Percentiles rank a stretch among this genome's conserved stretches.
Evolutionary conservation across 2,329 filamentous ascomycete species (phyloP).

Genomic region (Scedosporium dehoogii): DNA sequence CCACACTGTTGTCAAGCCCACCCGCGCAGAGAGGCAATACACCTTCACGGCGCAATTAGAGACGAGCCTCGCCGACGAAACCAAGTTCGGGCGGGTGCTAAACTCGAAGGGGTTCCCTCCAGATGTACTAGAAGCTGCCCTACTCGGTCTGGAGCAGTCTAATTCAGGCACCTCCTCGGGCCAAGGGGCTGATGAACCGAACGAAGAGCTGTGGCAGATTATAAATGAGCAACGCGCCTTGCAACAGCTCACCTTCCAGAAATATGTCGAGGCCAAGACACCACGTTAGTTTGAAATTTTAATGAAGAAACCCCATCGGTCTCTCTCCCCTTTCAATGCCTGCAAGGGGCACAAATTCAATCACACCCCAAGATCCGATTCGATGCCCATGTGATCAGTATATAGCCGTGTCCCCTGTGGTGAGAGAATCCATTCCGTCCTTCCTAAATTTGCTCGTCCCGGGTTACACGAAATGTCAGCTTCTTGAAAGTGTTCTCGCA

Average conservation of each 20-base stretch:
- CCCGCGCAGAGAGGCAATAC: slow-evolving; percentile 55
- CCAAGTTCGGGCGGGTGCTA: slow-evolving; percentile 35
- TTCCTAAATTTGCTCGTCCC: background rate
- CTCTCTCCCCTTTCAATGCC: background rate
- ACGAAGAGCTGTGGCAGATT: slow-evolving; percentile 28
- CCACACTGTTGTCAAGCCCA: slow-evolving; percentile 69
- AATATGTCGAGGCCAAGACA: slow-evolving; percentile 17
- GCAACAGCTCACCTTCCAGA: slow-evolving; percentile 22
- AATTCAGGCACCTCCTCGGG: slow-evolving; percentile 3
- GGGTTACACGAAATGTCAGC: slow-evolving; percentile 3
- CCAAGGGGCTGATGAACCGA: slow-evolving; percentile 11
- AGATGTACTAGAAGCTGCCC: slow-evolving; percentile 37
- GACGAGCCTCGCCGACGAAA: slow-evolving; percentile 26
- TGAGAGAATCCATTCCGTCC: background rate
- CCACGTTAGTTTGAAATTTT: background rate
- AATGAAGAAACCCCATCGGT: background rate
- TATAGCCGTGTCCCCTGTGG: background rate
- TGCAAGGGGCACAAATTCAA: background rate
- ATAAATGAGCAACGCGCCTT: slow-evolving; percentile 26
- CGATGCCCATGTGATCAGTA: slow-evolving; percentile 1
- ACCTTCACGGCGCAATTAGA: slow-evolving; percentile 56
- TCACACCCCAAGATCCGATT: background rate
- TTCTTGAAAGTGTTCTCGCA: background rate
- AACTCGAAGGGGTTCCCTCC: slow-evolving; percentile 35
- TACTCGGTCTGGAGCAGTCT: slow-evolving; percentile 19